A percentile compares a stretch with the other conserved stretches of the same genome.
Evolutionary conservation across 306 rosid species (phyloP).

Genomic region (Lathyrus tuberosus): DNA sequence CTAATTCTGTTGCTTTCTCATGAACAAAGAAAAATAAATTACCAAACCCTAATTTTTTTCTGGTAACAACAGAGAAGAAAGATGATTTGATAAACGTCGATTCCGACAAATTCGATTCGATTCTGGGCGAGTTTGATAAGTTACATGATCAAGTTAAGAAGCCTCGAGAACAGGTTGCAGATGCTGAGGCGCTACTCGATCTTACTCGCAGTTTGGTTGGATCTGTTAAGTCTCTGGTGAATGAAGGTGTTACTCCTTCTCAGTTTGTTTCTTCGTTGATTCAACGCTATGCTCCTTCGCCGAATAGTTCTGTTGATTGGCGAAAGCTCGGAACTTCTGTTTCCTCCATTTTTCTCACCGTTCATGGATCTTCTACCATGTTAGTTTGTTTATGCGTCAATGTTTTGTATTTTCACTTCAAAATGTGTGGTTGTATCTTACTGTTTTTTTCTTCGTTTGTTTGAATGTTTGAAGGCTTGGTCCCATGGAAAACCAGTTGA

Average conservation of each 20-base stretch:
- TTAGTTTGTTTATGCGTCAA: conserved; percentile 33
- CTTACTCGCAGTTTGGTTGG: conserved; percentile 56
- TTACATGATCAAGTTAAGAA: conserved; percentile 71
- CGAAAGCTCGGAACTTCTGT: conserved; percentile 54
- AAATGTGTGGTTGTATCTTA: background rate
- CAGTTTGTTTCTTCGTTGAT: conserved; percentile 64
- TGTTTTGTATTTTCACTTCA: background rate
- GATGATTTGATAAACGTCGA: conserved; percentile 58
- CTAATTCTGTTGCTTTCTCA: background rate
- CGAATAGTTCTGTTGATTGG: conserved; percentile 49
- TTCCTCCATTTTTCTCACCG: conserved; percentile 56
- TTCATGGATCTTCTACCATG: conserved; percentile 72
- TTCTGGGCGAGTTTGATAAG: conserved; percentile 57
- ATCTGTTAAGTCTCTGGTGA: conserved; percentile 61
- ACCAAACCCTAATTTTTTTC: background rate
- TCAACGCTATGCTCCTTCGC: conserved; percentile 44
- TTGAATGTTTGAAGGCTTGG: conserved; percentile 61
- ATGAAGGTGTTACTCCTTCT: conserved; percentile 69
- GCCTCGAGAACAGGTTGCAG: conserved; percentile 88
- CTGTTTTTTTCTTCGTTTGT: background rate
- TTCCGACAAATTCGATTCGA: conserved; percentile 52
- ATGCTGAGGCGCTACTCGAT: conserved; percentile 77
- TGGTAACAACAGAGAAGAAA: conserved; percentile 52
- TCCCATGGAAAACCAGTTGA: conserved; percentile 74
- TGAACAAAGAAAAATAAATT: too few species aligned